A percentile compares a stretch with the other conserved stretches of the same genome.
Evolutionary conservation across 75 land plant genomes (phyloP).

Genomic region (Larix kaempferi): DNA sequence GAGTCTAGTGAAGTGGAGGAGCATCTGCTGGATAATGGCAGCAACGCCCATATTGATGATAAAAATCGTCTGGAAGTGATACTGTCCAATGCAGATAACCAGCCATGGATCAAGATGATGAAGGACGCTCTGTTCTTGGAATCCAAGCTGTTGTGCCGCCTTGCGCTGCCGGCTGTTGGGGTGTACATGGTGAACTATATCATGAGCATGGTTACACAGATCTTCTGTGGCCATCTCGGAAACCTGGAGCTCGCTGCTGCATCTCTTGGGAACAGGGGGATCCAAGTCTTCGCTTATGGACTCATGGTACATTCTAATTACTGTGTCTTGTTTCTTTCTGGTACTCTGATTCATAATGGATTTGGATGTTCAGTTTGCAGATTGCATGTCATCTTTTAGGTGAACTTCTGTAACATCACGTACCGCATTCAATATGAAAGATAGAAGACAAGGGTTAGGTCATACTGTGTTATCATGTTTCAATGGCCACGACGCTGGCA

Average conservation of each 20-base stretch:
- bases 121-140: background rate
- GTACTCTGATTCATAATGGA: too few species aligned
- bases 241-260: slow-evolving; percentile 74
- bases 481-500: too few species aligned
- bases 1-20: background rate
- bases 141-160: slow-evolving; percentile 20
- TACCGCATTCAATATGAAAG: too few species aligned
- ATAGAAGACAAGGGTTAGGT: too few species aligned
- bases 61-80: background rate
- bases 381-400: too few species aligned
- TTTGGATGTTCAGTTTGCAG: too few species aligned
- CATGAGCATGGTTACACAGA: slow-evolving; percentile 50
- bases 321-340: too few species aligned
- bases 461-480: too few species aligned
- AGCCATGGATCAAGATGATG: background rate
- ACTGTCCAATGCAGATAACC: background rate
- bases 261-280: slow-evolving; percentile 63
- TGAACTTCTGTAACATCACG: too few species aligned
- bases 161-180: slow-evolving; percentile 59
- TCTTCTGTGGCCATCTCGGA: slow-evolving; percentile 73
- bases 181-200: slow-evolving; percentile 64
- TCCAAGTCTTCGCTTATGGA: slow-evolving; percentile 62
- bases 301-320: slow-evolving; percentile 41
- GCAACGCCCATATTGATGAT: background rate
- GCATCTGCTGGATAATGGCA: background rate